Conservation (phyloP, 306 rosid genomes). For the Sicyos baderoa region DNA sequence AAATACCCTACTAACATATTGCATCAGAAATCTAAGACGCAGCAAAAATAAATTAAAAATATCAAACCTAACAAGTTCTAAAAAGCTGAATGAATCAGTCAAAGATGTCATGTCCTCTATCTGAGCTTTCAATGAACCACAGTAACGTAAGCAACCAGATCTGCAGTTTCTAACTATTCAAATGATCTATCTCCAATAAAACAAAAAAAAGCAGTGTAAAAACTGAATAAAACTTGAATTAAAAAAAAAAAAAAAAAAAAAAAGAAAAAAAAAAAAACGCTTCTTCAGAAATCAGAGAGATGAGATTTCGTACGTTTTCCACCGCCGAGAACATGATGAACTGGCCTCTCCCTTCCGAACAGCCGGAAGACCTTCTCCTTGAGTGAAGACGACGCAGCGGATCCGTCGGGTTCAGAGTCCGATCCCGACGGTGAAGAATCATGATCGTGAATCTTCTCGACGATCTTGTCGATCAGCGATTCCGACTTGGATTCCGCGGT, state of each 20-base stretch:
- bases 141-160: not conserved
- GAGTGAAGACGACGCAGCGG: slow-evolving; percentile 23
- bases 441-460: slow-evolving; percentile 54
- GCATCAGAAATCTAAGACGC: not conserved
- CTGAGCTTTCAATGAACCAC: not conserved
- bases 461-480: slow-evolving; percentile 51
- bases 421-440: slow-evolving; percentile 55
- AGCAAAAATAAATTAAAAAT: not conserved
- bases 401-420: slow-evolving; percentile 39
- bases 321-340: slow-evolving; percentile 71
- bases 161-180: not conserved
- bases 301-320: slow-evolving; percentile 56
- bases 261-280: not conserved
- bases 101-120: not conserved
- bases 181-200: not conserved
- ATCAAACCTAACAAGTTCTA: too few relatives aligned
- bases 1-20: not conserved
- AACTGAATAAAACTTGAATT: not conserved
- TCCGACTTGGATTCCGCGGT: slow-evolving; percentile 31
- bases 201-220: not conserved
- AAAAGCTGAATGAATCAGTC: not conserved
- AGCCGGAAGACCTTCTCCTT: slow-evolving; percentile 59
- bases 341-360: slow-evolving; percentile 69
- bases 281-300: not conserved
- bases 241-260: not conserved